Percentiles rank a stretch among this genome's conserved stretches.
Conservation (phyloP, 805 yeast genomes). For the Jamesozyma hellenica region DNA sequence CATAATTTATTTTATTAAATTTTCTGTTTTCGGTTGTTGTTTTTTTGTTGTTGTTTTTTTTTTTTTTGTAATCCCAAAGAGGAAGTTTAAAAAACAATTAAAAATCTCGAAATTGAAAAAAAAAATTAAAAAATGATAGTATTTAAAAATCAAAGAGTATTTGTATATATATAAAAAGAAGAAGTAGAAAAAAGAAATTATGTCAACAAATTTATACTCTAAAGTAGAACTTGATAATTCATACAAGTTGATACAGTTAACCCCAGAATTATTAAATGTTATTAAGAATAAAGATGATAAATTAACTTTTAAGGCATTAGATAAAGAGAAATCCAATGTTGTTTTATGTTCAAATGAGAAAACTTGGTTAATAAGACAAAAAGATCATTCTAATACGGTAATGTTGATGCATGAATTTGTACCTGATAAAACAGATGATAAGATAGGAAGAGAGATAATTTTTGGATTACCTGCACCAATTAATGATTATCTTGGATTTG, state of each 20-base stretch:
- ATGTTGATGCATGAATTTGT: constrained; percentile 36
- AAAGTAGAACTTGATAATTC: constrained; percentile 20
- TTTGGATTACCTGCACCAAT: constrained; percentile 30
- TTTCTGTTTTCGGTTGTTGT: too few relatives aligned
- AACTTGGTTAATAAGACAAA: constrained; percentile 62
- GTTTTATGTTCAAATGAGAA: constrained; percentile 49
- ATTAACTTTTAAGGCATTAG: constrained; percentile 26
- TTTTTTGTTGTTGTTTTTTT: neutral
- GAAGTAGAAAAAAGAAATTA: neutral
- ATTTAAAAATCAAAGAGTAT: neutral
- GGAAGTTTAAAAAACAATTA: neutral
- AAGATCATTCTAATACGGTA: constrained; percentile 83
- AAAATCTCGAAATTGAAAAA: neutral
- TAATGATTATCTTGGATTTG: constrained; percentile 24
- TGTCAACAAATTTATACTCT: constrained; percentile 14
- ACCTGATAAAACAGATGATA: constrained; percentile 9
- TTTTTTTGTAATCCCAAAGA: neutral
- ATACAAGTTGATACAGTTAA: constrained; percentile 44
- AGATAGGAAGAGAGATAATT: constrained; percentile 13
- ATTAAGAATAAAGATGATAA: constrained; percentile 15
- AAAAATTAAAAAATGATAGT: neutral
- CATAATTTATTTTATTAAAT: too few relatives aligned
- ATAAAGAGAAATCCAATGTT: constrained; percentile 31
- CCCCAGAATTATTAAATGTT: constrained; percentile 37
- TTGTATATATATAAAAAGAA: neutral